Evolutionary conservation across 371 early-diverging fungal genomes (phyloP).

Genomic region (Mucor indicus): DNA sequence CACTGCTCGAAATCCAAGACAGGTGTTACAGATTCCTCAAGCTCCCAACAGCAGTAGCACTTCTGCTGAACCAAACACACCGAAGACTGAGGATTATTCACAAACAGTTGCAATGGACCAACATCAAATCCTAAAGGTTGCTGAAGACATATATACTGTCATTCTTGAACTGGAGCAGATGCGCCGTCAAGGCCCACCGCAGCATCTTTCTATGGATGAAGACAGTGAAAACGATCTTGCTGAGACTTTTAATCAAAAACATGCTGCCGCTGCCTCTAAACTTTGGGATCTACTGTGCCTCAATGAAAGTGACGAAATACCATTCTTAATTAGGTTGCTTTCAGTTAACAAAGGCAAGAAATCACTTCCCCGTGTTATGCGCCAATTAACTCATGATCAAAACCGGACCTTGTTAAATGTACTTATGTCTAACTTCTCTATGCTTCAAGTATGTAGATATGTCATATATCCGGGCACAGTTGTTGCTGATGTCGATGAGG

Average conservation of each 20-base stretch:
- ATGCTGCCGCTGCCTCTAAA: slow-evolving; percentile 49
- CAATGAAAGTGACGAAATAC: too few species aligned
- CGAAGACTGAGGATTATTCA: too few species aligned
- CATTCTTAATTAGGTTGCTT: slow-evolving; percentile 57
- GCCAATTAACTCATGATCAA: slow-evolving; percentile 77
- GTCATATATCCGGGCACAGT: slow-evolving; percentile 55
- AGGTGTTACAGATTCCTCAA: slow-evolving; percentile 66
- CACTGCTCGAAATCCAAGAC: slow-evolving; percentile 86
- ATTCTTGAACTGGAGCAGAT: slow-evolving; percentile 83
- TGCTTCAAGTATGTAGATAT: slow-evolving; percentile 80
- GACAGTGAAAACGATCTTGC: slow-evolving; percentile 43
- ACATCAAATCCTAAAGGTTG: slow-evolving; percentile 63
- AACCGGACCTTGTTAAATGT: slow-evolving; percentile 72
- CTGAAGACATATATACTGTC: slow-evolving; percentile 75
- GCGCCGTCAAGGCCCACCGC: slow-evolving; percentile 64
- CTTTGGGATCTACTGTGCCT: slow-evolving; percentile 59
- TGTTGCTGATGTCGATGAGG: slow-evolving; percentile 49
- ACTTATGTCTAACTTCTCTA: slow-evolving; percentile 78
- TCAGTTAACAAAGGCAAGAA: slow-evolving; percentile 84
- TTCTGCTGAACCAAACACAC: not conserved
- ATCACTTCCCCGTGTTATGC: slow-evolving; percentile 76
- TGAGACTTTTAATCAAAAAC: slow-evolving; percentile 39
- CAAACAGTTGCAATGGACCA: too few species aligned
- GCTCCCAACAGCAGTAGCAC: not conserved
- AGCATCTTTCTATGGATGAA: slow-evolving; percentile 26